phyloP scores from a whole-genome alignment of 805 yeast genomes.

The Pichia sporocuriosa region DNA sequence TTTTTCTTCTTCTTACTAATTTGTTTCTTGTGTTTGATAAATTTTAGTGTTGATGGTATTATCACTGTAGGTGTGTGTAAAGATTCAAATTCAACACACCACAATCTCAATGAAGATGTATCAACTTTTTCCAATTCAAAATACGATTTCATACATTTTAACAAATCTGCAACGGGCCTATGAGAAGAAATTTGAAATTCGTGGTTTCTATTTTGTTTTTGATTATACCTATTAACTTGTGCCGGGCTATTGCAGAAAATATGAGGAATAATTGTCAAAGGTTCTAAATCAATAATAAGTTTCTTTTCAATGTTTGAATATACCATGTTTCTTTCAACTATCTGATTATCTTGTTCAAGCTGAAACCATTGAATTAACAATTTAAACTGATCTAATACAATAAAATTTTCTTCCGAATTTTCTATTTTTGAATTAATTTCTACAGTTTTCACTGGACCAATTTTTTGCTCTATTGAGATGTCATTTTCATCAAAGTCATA shows the following conservation, averaged over 20 bases:
- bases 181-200: constrained; percentile 34
- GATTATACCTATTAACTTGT: constrained; percentile 24
- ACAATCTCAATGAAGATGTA: constrained; percentile 16
- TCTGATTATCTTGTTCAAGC: constrained; percentile 31
- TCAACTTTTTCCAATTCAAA: constrained; percentile 17
- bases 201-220: constrained; percentile 26
- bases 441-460: constrained; percentile 46
- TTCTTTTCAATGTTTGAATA: constrained; percentile 20
- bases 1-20: constrained; percentile 20
- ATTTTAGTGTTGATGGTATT: constrained; percentile 15
- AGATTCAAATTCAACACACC: constrained; percentile 19
- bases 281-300: constrained; percentile 21
- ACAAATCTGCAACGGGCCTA: constrained; percentile 25
- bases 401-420: constrained; percentile 25
- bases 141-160: constrained; percentile 6
- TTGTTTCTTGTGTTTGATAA: constrained; percentile 14
- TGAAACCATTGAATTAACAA: constrained; percentile 51
- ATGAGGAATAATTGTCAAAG: constrained; percentile 25
- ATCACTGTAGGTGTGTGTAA: constrained; percentile 15
- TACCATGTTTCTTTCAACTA: constrained; percentile 33
- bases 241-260: constrained; percentile 17
- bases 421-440: constrained; percentile 34
- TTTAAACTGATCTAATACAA: constrained; percentile 41
- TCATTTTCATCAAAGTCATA: constrained; percentile 26
- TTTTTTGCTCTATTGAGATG: constrained; percentile 20